phyloP scores from a whole-genome alignment of 2,329 filamentous ascomycete species.

The Pseudogymnoascus sp. region DNA sequence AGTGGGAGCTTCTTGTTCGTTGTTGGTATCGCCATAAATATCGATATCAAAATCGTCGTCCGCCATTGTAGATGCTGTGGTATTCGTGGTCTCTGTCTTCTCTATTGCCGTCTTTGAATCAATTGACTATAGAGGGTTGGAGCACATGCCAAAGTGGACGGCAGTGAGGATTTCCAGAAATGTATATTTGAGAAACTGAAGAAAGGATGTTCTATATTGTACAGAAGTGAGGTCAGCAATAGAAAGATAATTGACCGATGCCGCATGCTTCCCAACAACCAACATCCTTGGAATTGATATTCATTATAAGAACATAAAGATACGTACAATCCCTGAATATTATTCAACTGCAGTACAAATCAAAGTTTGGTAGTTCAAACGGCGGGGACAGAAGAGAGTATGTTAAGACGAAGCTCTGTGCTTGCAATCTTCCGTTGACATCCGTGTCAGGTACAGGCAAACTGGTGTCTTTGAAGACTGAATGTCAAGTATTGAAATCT shows the following conservation, averaged over 20 bases:
- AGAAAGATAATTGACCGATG: neutral
- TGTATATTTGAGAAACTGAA: slow-evolving; percentile 8
- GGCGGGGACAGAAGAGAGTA: slow-evolving; percentile 33
- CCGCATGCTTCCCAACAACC: slow-evolving; percentile 12
- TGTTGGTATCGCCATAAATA: slow-evolving; percentile 54
- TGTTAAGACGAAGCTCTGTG: slow-evolving; percentile 55
- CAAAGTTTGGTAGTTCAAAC: slow-evolving; percentile 27
- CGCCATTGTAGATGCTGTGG: slow-evolving; percentile 40
- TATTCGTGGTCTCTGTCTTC: neutral
- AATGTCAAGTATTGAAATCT: slow-evolving; percentile 6
- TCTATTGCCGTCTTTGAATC: slow-evolving; percentile 1
- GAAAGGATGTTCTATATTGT: slow-evolving; percentile 8
- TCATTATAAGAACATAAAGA: slow-evolving; percentile 21
- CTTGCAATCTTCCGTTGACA: slow-evolving; percentile 37
- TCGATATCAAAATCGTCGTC: slow-evolving; percentile 67
- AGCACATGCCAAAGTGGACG: slow-evolving; percentile 3
- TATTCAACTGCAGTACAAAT: slow-evolving; percentile 21
- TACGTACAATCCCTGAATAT: slow-evolving; percentile 30
- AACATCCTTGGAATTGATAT: slow-evolving; percentile 28
- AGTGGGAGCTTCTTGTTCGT: slow-evolving; percentile 34
- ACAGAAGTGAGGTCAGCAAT: slow-evolving; percentile 9
- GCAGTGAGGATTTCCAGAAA: slow-evolving; percentile 2
- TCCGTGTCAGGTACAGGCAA: slow-evolving; percentile 6
- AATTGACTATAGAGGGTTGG: neutral
- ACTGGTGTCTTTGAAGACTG: slow-evolving; percentile 8